Base-by-base conservation (phyloP, 2,329 filamentous ascomycete species). In the Phialophora chinensis region DNA sequence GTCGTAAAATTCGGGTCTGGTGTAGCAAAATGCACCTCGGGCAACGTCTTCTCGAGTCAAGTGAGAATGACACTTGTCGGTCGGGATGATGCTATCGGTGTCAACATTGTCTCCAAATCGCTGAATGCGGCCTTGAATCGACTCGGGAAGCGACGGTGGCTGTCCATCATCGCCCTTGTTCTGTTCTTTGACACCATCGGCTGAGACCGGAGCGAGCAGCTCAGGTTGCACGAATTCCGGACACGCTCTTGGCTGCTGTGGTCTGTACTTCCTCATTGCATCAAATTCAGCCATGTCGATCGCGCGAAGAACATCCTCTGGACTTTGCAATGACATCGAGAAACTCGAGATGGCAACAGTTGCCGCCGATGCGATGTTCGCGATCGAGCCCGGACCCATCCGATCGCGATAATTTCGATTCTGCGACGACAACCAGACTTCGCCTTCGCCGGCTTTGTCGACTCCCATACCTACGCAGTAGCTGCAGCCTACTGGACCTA, bases 371-470 rank as follows among this genome's bases (percentile, higher is more conserved):
- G 52, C 53, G 25, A 62, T 56, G 27, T 62, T 62, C 12, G 50
- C 60, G 14, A 62, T 62, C 10, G 60, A 62, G 11, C 79, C 79
- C 66, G 74, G 75, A 1, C 79, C 79, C 79, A 82, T 82, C 2
- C 80, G 72, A 66, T 83, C 81, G 65, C 79, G 71, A 63, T 81
- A 82, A 67, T 83, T 82, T 12, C 80, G 73, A 62, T 83, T 83
- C 71, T 83, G 79, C 8, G 77, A 80, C 17, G 74, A 78, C 1
- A 83, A 68, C 81, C 81, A 83, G 0, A 78, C 76, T 66, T 81
- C 79, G 1, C 79, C 81, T 8, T 75, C 68, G 1, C 63, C 74
- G 2, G 81, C 81, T 59, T 75, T 73, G 67, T 82, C 81, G 1
- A 77, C 79, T 25, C 71, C 73, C 75, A 82, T 80, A 0, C 80